Evolutionary conservation across 2,329 filamentous ascomycete species (phyloP).

Genomic region (Talaromyces sp.): DNA sequence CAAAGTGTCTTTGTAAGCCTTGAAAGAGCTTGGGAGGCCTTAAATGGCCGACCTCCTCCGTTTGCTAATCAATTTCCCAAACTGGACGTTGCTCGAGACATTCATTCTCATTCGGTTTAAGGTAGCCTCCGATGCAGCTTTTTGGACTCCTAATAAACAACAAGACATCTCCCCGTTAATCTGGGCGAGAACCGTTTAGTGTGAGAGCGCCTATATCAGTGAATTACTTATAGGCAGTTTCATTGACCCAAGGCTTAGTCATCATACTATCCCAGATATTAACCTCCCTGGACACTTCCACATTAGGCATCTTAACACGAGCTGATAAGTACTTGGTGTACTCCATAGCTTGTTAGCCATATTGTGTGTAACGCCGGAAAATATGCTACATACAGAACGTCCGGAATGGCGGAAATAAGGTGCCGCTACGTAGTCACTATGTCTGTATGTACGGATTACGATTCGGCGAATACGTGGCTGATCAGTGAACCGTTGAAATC

Average conservation of each 20-base stretch:
- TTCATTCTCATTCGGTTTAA: not conserved
- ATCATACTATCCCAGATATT: not conserved
- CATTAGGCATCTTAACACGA: not conserved
- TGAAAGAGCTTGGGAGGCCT: not conserved
- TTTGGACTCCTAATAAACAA: not conserved
- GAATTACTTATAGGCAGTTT: not conserved
- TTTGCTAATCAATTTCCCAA: not conserved
- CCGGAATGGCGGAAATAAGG: not conserved
- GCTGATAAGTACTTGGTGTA: not conserved
- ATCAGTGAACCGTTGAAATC: not conserved
- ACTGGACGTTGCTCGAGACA: not conserved
- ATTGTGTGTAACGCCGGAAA: not conserved
- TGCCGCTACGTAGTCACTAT: not conserved
- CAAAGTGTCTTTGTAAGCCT: not conserved
- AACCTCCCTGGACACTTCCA: not conserved
- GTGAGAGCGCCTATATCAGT: not conserved
- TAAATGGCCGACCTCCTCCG: not conserved
- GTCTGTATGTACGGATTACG: not conserved
- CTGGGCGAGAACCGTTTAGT: not conserved
- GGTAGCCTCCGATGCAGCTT: not conserved
- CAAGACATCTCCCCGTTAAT: not conserved
- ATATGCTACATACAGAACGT: not conserved
- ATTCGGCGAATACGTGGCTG: not conserved
- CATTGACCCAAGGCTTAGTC: not conserved
- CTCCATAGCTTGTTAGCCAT: not conserved